A percentile compares a stretch with the other conserved stretches of the same genome.
These are phyloP conservation scores for Helotiales sp. DNA, from an alignment of 2,329 filamentous ascomycete species.

Conservation along the genomic window DNA sequence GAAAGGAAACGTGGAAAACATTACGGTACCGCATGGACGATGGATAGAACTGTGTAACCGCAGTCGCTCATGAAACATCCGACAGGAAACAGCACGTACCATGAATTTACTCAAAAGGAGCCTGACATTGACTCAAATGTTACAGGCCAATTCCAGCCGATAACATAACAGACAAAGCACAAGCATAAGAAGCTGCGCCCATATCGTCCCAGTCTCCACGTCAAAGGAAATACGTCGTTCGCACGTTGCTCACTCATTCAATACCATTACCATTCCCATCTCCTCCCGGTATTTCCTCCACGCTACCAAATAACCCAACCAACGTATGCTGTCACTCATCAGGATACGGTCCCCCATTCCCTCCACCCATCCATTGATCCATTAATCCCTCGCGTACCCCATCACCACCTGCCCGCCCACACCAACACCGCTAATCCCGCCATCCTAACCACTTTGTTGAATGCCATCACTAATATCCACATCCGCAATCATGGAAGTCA, in stretches of 20 bases:
- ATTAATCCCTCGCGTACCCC: not conserved
- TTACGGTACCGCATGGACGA: no score
- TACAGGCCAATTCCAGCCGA: no score
- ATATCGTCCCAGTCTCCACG: no score
- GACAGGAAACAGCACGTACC: no score
- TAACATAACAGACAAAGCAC: no score
- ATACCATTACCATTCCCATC: not conserved
- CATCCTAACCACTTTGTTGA: not conserved
- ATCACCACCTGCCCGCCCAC: not conserved
- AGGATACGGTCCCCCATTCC: conserved; percentile 19
- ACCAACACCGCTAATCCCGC: not conserved
- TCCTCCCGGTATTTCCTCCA: conserved; percentile 8
- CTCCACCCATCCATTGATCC: conserved; percentile 11
- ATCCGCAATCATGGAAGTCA: not conserved
- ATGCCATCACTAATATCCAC: not conserved
- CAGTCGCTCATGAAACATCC: no score
- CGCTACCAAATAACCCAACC: conserved; percentile 25
- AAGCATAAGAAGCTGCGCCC: no score
- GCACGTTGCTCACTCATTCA: conserved; percentile 4
- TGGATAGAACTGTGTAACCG: no score
- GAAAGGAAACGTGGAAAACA: no score
- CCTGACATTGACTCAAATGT: no score
- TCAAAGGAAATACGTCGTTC: no score
- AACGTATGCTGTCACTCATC: conserved; percentile 28
- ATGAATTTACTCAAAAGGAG: no score